Evolutionary conservation across 305 asterid genomes (phyloP).

Genomic region (Fraxinus latifolia): DNA sequence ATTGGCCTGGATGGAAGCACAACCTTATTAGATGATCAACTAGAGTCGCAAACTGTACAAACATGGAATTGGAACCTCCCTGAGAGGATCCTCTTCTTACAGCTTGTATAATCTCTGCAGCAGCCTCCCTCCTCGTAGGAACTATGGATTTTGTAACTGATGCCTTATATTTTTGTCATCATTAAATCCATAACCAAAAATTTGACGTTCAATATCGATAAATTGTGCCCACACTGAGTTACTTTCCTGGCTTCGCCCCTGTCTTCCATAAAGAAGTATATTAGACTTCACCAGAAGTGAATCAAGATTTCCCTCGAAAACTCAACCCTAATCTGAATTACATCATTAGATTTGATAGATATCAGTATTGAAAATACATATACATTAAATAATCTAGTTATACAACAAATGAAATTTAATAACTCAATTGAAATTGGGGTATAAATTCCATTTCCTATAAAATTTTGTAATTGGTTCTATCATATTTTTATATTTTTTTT

Average conservation of each 20-base stretch:
- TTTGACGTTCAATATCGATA: no score
- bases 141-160: conserved; percentile 95
- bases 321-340: not conserved
- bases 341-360: no score
- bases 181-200: no score
- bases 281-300: no score
- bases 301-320: no score
- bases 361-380: no score
- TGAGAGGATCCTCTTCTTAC: conserved; percentile 68
- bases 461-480: no score
- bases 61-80: conserved; percentile 64
- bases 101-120: conserved; percentile 92
- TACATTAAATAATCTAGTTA: not conserved
- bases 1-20: conserved; percentile 89
- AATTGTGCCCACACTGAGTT: no score
- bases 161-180: conserved; percentile 33
- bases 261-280: no score
- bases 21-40: conserved; percentile 84
- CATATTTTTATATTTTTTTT: no score
- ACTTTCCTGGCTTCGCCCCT: no score
- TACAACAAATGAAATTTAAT: no score
- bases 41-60: conserved; percentile 70
- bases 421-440: not conserved
- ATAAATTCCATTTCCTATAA: not conserved
- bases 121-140: conserved; percentile 86